Evolutionary conservation across 768 basidiomycete genomes (phyloP), one percentile per base, ranked within the genome.

Genomic region (Russula olivacea): DNA sequence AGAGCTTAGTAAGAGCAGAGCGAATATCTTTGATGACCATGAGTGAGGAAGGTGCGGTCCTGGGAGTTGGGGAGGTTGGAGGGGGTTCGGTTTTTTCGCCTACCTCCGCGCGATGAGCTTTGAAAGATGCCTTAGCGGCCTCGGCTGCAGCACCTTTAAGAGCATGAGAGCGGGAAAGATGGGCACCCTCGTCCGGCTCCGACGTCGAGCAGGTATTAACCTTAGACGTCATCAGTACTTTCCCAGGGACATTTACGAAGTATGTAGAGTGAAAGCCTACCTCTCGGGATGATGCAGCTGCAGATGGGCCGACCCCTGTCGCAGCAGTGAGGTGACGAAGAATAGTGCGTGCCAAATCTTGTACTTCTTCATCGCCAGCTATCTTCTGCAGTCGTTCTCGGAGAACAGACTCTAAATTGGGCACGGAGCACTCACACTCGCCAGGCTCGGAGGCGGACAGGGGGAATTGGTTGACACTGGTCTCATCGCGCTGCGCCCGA

Each of bases 51-150:
- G 32, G 8, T 1, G 51, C 17, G 3, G 21, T 3, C 23, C 32
- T 53, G 32, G 51, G 21, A 21, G 28, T 15, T 0, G 48, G 30
- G 12, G 54, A 17, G 1, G 56, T 6, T 2, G 53, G 5, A 28
- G 30, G 14, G 4, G 12, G 10, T n/a, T 28, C 28, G 1, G 25
- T 32, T 34, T 41, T 48, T 48, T 56, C 59, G 17, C 36, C 17
- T 11, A 25, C 23, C 8, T 58, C 49, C 11, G 58, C 59, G 11
- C 67, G 65, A 47, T 68, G 65, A n/a, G 67, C 52, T n/a, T 47
- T 51, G 62, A 63, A 68, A 6, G 55, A 58, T 4, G 52, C 51
- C 58, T 66, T 62, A 1, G 43, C 61, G 0, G 56, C 45, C 25
- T 55, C 67, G 6, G 67, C 67, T 8, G 58, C 23, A 9, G 40